Conservation (phyloP, 208 protist genomes). For the Crithidia expoeki region DNA sequence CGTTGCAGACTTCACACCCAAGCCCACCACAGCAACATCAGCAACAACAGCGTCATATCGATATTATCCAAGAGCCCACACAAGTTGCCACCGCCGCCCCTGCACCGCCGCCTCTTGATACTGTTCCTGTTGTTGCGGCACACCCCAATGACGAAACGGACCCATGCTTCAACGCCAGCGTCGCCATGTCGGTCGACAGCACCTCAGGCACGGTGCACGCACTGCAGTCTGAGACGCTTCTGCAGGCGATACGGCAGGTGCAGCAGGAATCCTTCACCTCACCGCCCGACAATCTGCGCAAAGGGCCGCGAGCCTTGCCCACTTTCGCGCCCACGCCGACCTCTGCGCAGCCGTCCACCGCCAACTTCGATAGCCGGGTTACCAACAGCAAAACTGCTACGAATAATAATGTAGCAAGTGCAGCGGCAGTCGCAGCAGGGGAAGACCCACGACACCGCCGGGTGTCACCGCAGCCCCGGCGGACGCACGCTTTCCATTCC, state of each 20-base stretch:
- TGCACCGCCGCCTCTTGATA: too few species aligned
- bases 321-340: constrained; percentile 11
- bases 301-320: constrained; percentile 4
- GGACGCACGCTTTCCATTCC: neutral
- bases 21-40: neutral
- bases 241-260: constrained; percentile 9
- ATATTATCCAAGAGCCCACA: neutral
- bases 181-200: neutral
- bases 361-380: neutral
- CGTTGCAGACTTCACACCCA: neutral
- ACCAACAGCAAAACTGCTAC: too few species aligned
- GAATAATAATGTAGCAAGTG: neutral
- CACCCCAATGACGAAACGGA: neutral
- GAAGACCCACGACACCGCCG: neutral
- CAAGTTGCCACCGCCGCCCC: neutral
- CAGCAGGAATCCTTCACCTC: constrained; percentile 9
- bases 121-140: too few species aligned
- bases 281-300: neutral
- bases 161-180: constrained; percentile 1
- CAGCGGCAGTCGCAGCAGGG: neutral
- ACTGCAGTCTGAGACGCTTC: constrained; percentile 1
- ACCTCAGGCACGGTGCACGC: neutral
- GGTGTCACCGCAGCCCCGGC: neutral
- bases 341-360: neutral
- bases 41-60: constrained; percentile 11